A percentile compares a stretch with the other conserved stretches of the same genome.
Evolutionary conservation across 352 stramenopile species (phyloP).

Genomic region (Globisporangium alternatum): DNA sequence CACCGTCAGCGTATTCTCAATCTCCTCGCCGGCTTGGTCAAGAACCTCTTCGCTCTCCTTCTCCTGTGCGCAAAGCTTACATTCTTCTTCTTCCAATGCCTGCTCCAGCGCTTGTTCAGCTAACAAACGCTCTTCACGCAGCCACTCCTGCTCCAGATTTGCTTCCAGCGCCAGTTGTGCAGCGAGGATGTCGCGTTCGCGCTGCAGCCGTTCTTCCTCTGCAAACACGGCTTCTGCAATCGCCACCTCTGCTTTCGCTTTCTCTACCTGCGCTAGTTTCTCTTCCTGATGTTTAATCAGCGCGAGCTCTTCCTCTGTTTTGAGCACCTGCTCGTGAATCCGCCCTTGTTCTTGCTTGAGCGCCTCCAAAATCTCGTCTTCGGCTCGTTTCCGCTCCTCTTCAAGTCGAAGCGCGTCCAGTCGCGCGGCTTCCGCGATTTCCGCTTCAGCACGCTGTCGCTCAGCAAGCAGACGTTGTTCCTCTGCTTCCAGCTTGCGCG

Average conservation of each 20-base stretch:
- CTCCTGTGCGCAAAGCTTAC: constrained; percentile 3
- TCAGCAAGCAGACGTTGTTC: constrained; percentile 17
- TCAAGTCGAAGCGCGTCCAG: constrained; percentile 1
- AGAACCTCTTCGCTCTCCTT: constrained; percentile 1
- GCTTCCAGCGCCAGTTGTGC: constrained; percentile 12
- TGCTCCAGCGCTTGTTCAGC: constrained; percentile 6
- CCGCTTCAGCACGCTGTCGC: constrained; percentile 20
- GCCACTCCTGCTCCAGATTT: not conserved
- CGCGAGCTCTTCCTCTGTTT: constrained; percentile 28
- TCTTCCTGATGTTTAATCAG: constrained; percentile 13
- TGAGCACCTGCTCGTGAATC: constrained; percentile 3
- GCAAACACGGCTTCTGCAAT: constrained; percentile 11
- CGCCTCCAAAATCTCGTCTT: constrained; percentile 14
- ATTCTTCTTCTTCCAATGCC: constrained; percentile 5
- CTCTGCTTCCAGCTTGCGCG: constrained; percentile 17
- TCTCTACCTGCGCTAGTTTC: not conserved
- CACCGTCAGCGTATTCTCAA: not conserved
- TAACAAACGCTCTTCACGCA: constrained; percentile 9
- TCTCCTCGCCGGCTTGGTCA: not conserved
- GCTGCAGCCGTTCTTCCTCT: constrained; percentile 12
- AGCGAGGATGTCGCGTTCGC: constrained; percentile 2
- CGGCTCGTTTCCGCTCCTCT: constrained; percentile 3
- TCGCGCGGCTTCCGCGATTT: constrained; percentile 17
- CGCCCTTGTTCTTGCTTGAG: constrained; percentile 23
- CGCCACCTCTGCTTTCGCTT: constrained; percentile 4